phyloP scores from a whole-genome alignment of 139 green algal genomes.

The Micromonas pusilla region DNA sequence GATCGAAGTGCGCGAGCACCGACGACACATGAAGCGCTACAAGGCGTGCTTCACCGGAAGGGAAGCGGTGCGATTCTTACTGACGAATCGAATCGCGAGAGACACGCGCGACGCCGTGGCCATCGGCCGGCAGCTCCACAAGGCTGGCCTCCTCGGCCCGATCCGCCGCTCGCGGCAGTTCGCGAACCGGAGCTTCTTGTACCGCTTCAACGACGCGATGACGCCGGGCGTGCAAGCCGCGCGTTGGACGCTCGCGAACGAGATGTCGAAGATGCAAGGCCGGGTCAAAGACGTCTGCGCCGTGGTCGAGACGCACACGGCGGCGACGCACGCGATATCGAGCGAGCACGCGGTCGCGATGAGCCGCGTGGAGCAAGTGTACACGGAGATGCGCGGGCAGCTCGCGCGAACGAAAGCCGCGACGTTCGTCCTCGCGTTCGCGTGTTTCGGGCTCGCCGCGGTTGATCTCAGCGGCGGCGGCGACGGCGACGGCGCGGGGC shows the following conservation, averaged over 20 bases:
- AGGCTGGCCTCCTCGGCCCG: background rate
- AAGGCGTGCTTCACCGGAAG: slow-evolving; percentile 12
- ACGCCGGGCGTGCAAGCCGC: background rate
- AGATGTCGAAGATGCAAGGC: background rate
- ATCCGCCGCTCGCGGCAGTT: background rate
- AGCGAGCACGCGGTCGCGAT: slow-evolving; percentile 3
- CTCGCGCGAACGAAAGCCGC: background rate
- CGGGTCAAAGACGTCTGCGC: background rate
- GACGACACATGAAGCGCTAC: background rate
- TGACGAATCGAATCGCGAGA: background rate
- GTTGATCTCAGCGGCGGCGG: no score
- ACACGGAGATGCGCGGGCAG: background rate
- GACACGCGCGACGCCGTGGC: background rate
- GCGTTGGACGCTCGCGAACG: background rate
- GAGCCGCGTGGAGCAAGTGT: background rate
- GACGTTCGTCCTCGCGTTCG: background rate
- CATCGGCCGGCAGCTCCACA: background rate
- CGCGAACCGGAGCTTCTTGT: slow-evolving; percentile 1
- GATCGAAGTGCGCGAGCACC: background rate
- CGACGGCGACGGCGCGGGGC: no score
- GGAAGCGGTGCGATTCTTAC: slow-evolving; percentile 5
- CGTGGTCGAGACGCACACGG: background rate
- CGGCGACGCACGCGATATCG: background rate
- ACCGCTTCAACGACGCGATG: slow-evolving; percentile 8
- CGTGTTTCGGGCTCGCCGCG: no score